phyloP scores from a whole-genome alignment of 2,329 filamentous ascomycete species.

The Fusarium albidum region DNA sequence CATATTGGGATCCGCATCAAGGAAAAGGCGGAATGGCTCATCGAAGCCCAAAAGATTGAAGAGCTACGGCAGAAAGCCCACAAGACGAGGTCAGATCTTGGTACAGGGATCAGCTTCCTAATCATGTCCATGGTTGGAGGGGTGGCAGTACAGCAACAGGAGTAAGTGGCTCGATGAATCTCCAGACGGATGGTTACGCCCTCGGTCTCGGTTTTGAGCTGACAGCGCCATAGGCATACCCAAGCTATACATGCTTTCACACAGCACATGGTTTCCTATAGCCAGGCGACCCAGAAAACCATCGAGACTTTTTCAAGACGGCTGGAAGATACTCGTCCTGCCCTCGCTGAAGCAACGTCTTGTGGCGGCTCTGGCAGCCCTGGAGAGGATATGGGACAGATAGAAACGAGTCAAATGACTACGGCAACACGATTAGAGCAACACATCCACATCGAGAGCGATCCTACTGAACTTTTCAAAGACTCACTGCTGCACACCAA shows the following conservation, averaged over 20 bases:
- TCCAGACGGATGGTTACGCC: neutral
- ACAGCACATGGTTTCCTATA: neutral
- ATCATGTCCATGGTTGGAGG: constrained; percentile 4
- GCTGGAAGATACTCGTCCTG: rapidly evolving
- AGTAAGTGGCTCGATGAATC: neutral
- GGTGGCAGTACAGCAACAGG: constrained; percentile 10
- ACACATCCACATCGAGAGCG: rapidly evolving
- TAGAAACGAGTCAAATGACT: neutral
- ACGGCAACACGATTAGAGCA: rapidly evolving
- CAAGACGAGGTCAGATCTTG: neutral
- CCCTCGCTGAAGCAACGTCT: rapidly evolving
- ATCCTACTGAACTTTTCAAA: rapidly evolving
- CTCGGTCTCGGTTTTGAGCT: neutral
- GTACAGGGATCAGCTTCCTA: constrained; percentile 1
- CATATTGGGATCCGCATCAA: neutral
- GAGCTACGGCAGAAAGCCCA: constrained; percentile 13
- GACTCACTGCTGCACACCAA: rapidly evolving
- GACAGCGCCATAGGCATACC: neutral
- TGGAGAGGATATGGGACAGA: neutral
- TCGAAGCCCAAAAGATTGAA: constrained; percentile 8
- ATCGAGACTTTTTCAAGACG: rapidly evolving
- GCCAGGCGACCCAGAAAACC: rapidly evolving
- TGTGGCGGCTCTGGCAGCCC: no score
- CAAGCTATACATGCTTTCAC: neutral
- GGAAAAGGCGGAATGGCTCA: constrained; percentile 18